Percentiles rank a stretch among this genome's conserved stretches.
These are phyloP conservation scores for Volvox reticuliferus DNA, from an alignment of 139 green algal genomes.

Conservation along the genomic window DNA sequence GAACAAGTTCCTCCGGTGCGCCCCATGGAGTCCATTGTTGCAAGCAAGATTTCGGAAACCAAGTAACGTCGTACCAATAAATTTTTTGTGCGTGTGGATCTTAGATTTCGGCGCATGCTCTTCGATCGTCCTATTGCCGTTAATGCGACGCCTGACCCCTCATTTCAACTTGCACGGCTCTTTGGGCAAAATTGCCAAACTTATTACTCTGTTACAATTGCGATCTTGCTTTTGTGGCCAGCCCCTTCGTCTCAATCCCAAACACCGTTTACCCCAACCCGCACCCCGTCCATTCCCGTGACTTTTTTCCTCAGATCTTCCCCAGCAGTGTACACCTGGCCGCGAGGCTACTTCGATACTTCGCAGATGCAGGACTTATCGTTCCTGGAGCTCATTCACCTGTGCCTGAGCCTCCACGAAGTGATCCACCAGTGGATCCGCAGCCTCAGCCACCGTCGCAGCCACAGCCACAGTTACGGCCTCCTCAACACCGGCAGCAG, in stretches of 20 bases:
- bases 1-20: not conserved
- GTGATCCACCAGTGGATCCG: not conserved
- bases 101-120: not conserved
- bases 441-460: not conserved
- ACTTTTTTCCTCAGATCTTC: not conserved
- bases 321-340: conserved; percentile 18
- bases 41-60: not conserved
- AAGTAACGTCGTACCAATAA: not conserved
- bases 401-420: not conserved
- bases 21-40: no score
- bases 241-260: not conserved
- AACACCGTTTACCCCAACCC: not conserved
- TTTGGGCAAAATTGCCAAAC: not conserved
- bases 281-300: not conserved
- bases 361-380: not conserved
- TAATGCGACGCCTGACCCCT: not conserved
- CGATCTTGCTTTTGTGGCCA: not conserved
- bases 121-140: not conserved
- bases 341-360: not conserved
- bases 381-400: not conserved
- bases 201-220: not conserved
- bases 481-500: not conserved
- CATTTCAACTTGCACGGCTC: not conserved
- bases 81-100: not conserved
- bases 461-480: not conserved